Evolutionary conservation across 2,329 filamentous ascomycete genomes (phyloP).

Genomic region (Sclerotinia subarctica): DNA sequence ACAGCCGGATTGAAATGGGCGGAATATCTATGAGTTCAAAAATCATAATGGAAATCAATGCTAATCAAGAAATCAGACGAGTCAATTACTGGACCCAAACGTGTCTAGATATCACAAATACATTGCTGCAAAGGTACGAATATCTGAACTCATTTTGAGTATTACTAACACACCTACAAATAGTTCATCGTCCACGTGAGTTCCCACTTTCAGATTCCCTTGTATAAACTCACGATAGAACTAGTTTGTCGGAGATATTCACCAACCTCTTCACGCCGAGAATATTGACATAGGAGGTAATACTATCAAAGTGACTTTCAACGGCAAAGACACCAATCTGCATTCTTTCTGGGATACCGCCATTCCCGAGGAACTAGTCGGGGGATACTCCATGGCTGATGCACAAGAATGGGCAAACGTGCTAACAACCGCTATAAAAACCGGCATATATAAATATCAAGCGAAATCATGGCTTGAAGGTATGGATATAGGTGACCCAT

Average conservation of each 20-base stretch:
- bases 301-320: slow-evolving; percentile 61
- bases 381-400: slow-evolving; percentile 50
- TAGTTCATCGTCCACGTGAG: slow-evolving; percentile 39
- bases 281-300: slow-evolving; percentile 65
- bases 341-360: slow-evolving; percentile 72
- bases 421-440: slow-evolving; percentile 52
- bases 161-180: slow-evolving; percentile 8
- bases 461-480: slow-evolving; percentile 55
- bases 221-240: slow-evolving; percentile 37
- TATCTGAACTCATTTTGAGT: not conserved
- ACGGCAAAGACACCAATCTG: slow-evolving; percentile 57
- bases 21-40: too few species aligned
- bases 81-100: slow-evolving; percentile 28
- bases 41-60: not conserved
- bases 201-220: slow-evolving; percentile 13
- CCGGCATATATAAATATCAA: slow-evolving; percentile 52
- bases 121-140: slow-evolving; percentile 54
- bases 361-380: slow-evolving; percentile 63
- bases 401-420: slow-evolving; percentile 56
- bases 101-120: slow-evolving; percentile 48
- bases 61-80: slow-evolving; percentile 43
- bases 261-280: slow-evolving; percentile 66
- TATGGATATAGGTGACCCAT: slow-evolving; percentile 53
- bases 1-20: not conserved
- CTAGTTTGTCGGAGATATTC: slow-evolving; percentile 68